A percentile compares a stretch with the other conserved stretches of the same genome.
Conservation (phyloP, 2,329 filamentous ascomycete species). For the Fusarium coicis region DNA sequence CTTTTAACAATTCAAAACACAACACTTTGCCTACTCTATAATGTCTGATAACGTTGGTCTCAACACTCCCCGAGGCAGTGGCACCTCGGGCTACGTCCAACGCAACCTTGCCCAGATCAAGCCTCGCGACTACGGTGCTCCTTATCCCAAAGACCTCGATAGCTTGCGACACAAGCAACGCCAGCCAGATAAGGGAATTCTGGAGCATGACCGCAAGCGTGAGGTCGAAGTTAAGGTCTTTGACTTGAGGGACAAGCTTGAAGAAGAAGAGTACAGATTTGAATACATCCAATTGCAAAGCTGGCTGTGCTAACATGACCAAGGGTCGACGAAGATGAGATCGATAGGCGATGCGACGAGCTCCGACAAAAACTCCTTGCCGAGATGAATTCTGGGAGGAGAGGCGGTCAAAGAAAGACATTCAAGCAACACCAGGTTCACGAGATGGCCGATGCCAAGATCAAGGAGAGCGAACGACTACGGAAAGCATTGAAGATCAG, state of each 20-base stretch:
- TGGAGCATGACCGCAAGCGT: slow-evolving; percentile 92
- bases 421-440: slow-evolving; percentile 96
- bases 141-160: slow-evolving; percentile 79
- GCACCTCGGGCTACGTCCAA: slow-evolving; percentile 97
- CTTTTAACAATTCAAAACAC: not conserved
- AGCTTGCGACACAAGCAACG: slow-evolving; percentile 79
- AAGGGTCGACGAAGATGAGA: slow-evolving; percentile 87
- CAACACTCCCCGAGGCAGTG: slow-evolving; percentile 90
- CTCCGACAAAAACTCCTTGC: slow-evolving; percentile 54
- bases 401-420: slow-evolving; percentile 55
- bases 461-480: slow-evolving; percentile 91
- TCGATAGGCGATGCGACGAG: slow-evolving; percentile 71
- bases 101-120: slow-evolving; percentile 90
- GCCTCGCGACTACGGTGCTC: slow-evolving; percentile 82
- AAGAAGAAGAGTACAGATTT: slow-evolving; percentile 79
- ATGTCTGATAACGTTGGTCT: slow-evolving; percentile 99
- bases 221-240: slow-evolving; percentile 94
- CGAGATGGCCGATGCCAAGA: slow-evolving; percentile 95
- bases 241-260: slow-evolving; percentile 88
- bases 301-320: slow-evolving; percentile 9
- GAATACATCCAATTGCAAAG: not conserved
- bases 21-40: not conserved
- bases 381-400: slow-evolving; percentile 51
- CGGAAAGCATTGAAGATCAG: slow-evolving; percentile 88
- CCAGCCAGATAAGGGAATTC: slow-evolving; percentile 89